phyloP scores from a whole-genome alignment of 805 yeast genomes.

The Starmera quercuum region DNA sequence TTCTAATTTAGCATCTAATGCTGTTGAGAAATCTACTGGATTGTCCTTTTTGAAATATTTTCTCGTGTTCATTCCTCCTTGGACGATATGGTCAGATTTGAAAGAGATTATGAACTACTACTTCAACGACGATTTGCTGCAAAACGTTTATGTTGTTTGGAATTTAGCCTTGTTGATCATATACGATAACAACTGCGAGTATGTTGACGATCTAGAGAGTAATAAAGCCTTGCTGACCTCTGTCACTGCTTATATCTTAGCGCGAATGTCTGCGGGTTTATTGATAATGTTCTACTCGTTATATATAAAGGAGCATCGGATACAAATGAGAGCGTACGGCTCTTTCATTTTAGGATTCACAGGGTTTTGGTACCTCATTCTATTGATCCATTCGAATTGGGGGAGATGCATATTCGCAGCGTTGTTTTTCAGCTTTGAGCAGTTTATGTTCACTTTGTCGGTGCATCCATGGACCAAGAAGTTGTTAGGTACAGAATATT shows the following conservation, averaged over 20 bases:
- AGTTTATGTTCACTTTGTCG: slow-evolving; percentile 24
- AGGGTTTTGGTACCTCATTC: slow-evolving; percentile 42
- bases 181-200: slow-evolving; percentile 40
- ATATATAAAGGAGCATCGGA: slow-evolving; percentile 41
- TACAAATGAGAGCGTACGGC: slow-evolving; percentile 38
- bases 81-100: slow-evolving; percentile 58
- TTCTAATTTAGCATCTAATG: slow-evolving; percentile 48
- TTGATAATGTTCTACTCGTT: slow-evolving; percentile 29
- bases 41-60: slow-evolving; percentile 38
- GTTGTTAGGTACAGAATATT: slow-evolving; percentile 31
- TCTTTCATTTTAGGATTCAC: slow-evolving; percentile 25
- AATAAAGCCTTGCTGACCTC: slow-evolving; percentile 30
- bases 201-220: slow-evolving; percentile 26
- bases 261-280: slow-evolving; percentile 27
- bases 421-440: slow-evolving; percentile 34
- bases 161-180: slow-evolving; percentile 39
- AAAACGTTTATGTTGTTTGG: slow-evolving; percentile 46
- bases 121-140: slow-evolving; percentile 52
- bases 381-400: slow-evolving; percentile 34
- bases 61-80: slow-evolving; percentile 48
- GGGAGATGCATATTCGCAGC: slow-evolving; percentile 39
- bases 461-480: slow-evolving; percentile 43
- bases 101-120: slow-evolving; percentile 59
- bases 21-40: slow-evolving; percentile 43
- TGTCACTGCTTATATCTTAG: slow-evolving; percentile 31